Evolutionary conservation across 225 moss, liverwort and hornwort species (phyloP).

Genomic region (Rhytidiadelphus loreus): DNA sequence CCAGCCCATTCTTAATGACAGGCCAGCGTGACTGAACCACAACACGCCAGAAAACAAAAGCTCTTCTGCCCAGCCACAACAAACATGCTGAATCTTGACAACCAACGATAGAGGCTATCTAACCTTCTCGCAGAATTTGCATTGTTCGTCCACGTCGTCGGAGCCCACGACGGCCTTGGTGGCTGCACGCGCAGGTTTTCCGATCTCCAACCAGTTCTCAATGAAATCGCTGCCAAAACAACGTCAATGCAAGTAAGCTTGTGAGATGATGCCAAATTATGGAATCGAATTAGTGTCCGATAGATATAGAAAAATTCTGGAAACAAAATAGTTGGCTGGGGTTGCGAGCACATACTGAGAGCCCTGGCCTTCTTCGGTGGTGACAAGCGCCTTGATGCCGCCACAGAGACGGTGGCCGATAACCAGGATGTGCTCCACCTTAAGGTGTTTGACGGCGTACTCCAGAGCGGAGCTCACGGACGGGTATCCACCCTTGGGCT

Average conservation of each 20-base stretch:
- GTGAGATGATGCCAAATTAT: background rate
- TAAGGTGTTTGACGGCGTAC: slow-evolving; percentile 64
- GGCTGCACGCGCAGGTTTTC: slow-evolving; percentile 42
- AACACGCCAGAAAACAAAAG: background rate
- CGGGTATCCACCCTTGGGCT: slow-evolving; percentile 35
- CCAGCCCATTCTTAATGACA: background rate
- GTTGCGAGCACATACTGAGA: slow-evolving; percentile 9
- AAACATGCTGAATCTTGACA: background rate
- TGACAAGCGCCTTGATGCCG: slow-evolving; percentile 60
- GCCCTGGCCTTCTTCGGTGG: slow-evolving; percentile 48
- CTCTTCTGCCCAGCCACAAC: background rate
- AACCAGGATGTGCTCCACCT: slow-evolving; percentile 68
- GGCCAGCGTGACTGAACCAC: background rate
- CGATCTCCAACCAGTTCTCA: slow-evolving; percentile 62
- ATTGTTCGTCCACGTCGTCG: slow-evolving; percentile 17
- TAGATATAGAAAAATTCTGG: background rate
- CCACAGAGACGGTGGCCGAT: slow-evolving; percentile 70
- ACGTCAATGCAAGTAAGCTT: background rate
- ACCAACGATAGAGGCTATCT: background rate
- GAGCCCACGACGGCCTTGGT: slow-evolving; percentile 17
- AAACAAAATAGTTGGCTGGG: too few species aligned
- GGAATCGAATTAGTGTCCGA: background rate
- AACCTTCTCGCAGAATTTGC: slow-evolving; percentile 77
- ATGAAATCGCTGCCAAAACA: slow-evolving; percentile 49
- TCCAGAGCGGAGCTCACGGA: slow-evolving; percentile 43